A percentile compares a stretch with the other conserved stretches of the same genome.
Conservation (phyloP, 768 basidiomycete genomes). For the Flagelloscypha sp. region DNA sequence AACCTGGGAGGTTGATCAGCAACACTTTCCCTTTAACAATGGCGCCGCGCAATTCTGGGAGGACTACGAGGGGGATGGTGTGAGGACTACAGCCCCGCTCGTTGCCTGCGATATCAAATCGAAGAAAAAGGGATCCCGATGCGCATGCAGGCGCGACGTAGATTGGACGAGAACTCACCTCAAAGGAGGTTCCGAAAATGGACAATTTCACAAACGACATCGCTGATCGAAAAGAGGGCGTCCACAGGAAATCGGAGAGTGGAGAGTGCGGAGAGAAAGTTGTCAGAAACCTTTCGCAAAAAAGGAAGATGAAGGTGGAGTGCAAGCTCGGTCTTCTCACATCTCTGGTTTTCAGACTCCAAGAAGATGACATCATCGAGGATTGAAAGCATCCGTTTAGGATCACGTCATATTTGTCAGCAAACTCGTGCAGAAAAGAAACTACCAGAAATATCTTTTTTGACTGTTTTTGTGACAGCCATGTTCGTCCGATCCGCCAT, state of each 20-base stretch:
- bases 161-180: conserved; percentile 39
- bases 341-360: no score
- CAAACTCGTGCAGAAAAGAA: no score
- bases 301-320: no score
- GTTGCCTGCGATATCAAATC: conserved; percentile 11
- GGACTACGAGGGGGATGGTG: conserved; percentile 13
- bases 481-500: conserved; percentile 40
- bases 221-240: conserved; percentile 7
- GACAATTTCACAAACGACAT: conserved; percentile 98
- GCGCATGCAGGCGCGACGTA: no score
- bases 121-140: conserved; percentile 1
- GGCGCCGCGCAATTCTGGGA: neutral
- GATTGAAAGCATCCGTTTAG: no score
- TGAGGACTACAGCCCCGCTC: conserved; percentile 3
- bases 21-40: conserved; percentile 11
- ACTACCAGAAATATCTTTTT: no score
- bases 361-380: no score
- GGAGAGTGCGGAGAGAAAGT: no score
- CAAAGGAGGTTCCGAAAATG: conserved; percentile 98
- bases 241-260: neutral
- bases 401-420: no score
- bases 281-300: no score
- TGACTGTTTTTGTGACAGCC: no score
- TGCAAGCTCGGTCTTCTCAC: no score
- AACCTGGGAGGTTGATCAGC: conserved; percentile 62